Evolutionary conservation across 768 basidiomycete species (phyloP), one percentile per base, ranked within the genome.

Genomic region (Botryobasidium botryosum): DNA sequence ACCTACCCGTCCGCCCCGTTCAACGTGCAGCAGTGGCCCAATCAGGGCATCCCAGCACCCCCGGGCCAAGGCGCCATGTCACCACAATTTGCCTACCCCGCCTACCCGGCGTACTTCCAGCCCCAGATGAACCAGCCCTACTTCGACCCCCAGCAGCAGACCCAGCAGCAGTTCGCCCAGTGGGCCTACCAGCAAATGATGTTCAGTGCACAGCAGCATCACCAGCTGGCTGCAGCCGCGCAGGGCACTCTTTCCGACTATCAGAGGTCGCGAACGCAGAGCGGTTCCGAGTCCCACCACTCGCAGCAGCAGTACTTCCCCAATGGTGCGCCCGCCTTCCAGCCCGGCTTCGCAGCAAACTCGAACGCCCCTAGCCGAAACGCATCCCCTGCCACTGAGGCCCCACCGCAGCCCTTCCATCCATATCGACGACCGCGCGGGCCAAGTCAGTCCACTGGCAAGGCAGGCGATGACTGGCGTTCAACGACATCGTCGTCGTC

Each of bases 171-270:
- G 45, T 74, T 76, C 46, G 77, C 81, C 3, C 80, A 82, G 59
- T 87, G 84, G 83, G 80, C 83, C 29, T 87, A 87, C 63, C 83
- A 85, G 61, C 83, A 86, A 56, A 85, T 86, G 83, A 76, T 87
- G 75, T 79, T 74, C 64, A 76, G 72, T 55, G 75, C 76, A 38
- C 72, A 75, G 52, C 72, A 74, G 38, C 49, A 45, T 17, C 64
- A 64, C 23, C 47, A 48, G 42, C 35, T 44, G 48, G 63, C 67
- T n/a, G 10, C 8, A 33, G 31, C 10, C 17, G 31, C 10, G 31
- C 31, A 33, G 31, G 31, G 31, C 31, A 33, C 31, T 17, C 31
- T 17, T 8, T 8, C 10, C 31, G 31, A 8, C 31, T 8, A 8
- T 33, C 31, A 8, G 17, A 17, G 17, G 17, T 33, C 40, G 40